Percentiles rank a stretch among this genome's conserved stretches.
Conservation (phyloP, 805 yeast species). For the Myxozyma udenii region DNA sequence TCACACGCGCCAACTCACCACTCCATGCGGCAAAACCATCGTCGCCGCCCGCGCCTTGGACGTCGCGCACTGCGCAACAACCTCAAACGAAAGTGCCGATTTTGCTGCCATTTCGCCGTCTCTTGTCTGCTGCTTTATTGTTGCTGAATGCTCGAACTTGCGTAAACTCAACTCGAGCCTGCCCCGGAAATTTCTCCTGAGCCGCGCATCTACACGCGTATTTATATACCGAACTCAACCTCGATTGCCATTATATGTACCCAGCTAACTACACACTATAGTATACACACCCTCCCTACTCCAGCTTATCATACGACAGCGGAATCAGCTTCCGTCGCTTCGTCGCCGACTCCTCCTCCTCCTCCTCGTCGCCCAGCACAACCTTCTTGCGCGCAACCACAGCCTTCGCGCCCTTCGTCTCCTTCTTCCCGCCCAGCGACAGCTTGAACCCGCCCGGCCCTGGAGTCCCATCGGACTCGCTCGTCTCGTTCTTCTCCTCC, state of each 20-base stretch:
- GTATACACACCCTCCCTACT: too few relatives aligned
- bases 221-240: too few relatives aligned
- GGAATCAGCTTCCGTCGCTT: conserved; percentile 25
- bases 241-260: background rate
- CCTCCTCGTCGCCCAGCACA: conserved; percentile 17
- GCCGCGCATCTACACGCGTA: too few relatives aligned
- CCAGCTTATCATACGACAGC: conserved; percentile 22
- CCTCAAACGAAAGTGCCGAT: conserved; percentile 41
- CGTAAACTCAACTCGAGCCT: too few relatives aligned
- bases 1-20: conserved; percentile 25
- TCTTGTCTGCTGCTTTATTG: too few relatives aligned
- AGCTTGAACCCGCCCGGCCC: too few relatives aligned
- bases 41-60: conserved; percentile 46
- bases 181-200: too few relatives aligned
- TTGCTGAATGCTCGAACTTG: too few relatives aligned
- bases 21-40: conserved; percentile 45
- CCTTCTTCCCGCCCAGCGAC: too few relatives aligned
- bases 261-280: background rate
- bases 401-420: too few relatives aligned
- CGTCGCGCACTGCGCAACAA: conserved; percentile 44
- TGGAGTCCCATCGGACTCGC: too few relatives aligned
- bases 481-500: too few relatives aligned
- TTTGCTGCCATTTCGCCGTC: conserved; percentile 2
- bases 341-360: conserved; percentile 14
- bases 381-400: conserved; percentile 6